Base-by-base conservation (phyloP, 1,284 basidiomycete species). In the Leccinum subfulvum region DNA sequence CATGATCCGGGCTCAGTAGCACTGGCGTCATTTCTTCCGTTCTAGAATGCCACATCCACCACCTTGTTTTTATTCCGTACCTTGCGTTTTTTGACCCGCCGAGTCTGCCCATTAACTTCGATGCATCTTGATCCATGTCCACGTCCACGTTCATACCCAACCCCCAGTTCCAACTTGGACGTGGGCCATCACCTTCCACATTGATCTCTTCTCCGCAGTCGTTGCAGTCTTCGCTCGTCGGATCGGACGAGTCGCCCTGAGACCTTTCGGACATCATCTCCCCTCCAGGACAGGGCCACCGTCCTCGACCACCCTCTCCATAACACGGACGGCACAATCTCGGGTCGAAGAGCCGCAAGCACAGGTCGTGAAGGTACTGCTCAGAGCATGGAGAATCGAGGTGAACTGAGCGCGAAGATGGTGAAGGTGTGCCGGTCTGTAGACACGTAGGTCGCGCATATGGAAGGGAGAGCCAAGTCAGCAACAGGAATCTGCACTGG, bases 311-410 rank as follows among this genome's bases (percentile, higher is more conserved):
- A 91, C 84, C 37, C 80, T 79, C 26, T 84, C 83, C 84, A 91
- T 89, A 56, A 87, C 84, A 3, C 78, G 79, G 21, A 92, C 21
- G 0, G 85, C 89, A 69, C 92, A 93, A 59, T 88, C 85, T 18
- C 79, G 80, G 4, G 85, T 80, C 3, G 79, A 79, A 5, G 81
- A 76, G 6, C 87, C 87, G 67, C 91, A 93, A 0, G 91, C 92
- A 66, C 92, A 94, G 1, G 88, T 87, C 2, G 86, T 86, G 71
- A 93, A 93, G 0, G 86, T 90, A 16, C 87, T 88, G 21, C 21
- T 21, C 21, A 21, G 21, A 21, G 21, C 21, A 21, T 21, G 88
- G 1, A 94, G 80, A 69, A 94, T 87, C 26, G 85, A 84, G 0
- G 86, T 82, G 78, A 91, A 86, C 76, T 87, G 87, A 56, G 77